Percentiles rank a stretch among this genome's conserved stretches.
These are phyloP conservation scores for Calonectria crousiana DNA, from an alignment of 2,329 filamentous ascomycete genomes.

Conservation along the genomic window DNA sequence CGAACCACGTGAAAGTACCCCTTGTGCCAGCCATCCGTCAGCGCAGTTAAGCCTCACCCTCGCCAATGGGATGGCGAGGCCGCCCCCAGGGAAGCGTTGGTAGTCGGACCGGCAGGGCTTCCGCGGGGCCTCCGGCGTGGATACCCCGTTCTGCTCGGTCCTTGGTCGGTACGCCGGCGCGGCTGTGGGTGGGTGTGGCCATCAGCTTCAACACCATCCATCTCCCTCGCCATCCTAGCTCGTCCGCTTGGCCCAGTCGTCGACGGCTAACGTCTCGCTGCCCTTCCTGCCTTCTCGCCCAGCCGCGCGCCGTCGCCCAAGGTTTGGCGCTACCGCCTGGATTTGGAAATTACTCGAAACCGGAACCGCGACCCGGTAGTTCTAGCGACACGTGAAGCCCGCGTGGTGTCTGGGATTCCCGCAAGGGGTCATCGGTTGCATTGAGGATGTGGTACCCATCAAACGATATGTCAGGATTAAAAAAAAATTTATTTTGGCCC, in stretches of 20 bases:
- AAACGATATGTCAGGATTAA: background rate
- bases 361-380: constrained; percentile 6
- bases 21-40: constrained; percentile 17
- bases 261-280: constrained; percentile 15
- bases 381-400: constrained; percentile 23
- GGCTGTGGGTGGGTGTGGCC: background rate
- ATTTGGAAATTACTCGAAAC: constrained; percentile 14
- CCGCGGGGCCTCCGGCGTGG: constrained; percentile 20
- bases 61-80: constrained; percentile 13
- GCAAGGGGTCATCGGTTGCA: background rate
- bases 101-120: constrained; percentile 9
- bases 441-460: constrained; percentile 8
- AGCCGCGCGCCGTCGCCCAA: constrained; percentile 9
- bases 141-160: constrained; percentile 12
- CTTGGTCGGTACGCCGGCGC: constrained; percentile 23
- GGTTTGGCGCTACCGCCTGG: constrained; percentile 14
- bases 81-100: background rate
- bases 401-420: constrained; percentile 18
- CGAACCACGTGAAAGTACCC: constrained; percentile 21
- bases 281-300: background rate
- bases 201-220: background rate
- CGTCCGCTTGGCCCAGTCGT: background rate
- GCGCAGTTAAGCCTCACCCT: background rate
- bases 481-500: background rate
- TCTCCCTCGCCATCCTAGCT: background rate